Evolutionary conservation across 2,329 filamentous ascomycete genomes (phyloP), one percentile per base, ranked within the genome.

Genomic region (Penicillium fuscoglaucum): DNA sequence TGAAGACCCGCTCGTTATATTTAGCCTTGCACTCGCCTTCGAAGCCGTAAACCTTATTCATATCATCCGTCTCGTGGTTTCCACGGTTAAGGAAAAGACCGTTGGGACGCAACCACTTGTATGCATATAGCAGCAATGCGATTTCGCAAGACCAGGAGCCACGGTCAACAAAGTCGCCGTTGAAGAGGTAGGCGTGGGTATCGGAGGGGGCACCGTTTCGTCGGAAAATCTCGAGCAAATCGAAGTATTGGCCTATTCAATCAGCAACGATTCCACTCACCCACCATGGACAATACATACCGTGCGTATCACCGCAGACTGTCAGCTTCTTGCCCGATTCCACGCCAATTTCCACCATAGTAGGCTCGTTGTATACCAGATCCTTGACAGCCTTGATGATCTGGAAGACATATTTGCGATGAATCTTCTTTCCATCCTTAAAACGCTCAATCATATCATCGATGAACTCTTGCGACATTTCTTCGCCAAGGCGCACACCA

Each of bases 81-180:
- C 95, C 95, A 61, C 95, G 87, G 82, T 99, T 99, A 64, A 99
- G 81, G 85, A 96, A 98, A 83, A 99, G 93, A 55, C 83, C 86
- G 44, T 87, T 85, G 8, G 95, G 95, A 55, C 90, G 87, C 69
- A 98, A 78, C 93, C 91, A 96, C 81, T 99, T 99, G 83, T 96
- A 96, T 45, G 93, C 90, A 76, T 97, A 99, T 21, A 99, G 82
- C 12, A 97, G 82, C 47, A 99, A 83, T 12, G 92, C 93, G 67
- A 99, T 96, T 75, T 99, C 95, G n/a, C 88, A 92, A 7, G 93
- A 98, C 95, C 95, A 99, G 39, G 92, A 97, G 29, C 95, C 95
- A 73, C 95, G 87, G 74, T 99, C 95, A 54, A 99, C 95, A 72
- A 99, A 99, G 78, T 99, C 95, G 64, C 95, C 95, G 75, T 99